phyloP scores from a whole-genome alignment of 371 early-diverging fungal species.

The Chytridium lagenaria region DNA sequence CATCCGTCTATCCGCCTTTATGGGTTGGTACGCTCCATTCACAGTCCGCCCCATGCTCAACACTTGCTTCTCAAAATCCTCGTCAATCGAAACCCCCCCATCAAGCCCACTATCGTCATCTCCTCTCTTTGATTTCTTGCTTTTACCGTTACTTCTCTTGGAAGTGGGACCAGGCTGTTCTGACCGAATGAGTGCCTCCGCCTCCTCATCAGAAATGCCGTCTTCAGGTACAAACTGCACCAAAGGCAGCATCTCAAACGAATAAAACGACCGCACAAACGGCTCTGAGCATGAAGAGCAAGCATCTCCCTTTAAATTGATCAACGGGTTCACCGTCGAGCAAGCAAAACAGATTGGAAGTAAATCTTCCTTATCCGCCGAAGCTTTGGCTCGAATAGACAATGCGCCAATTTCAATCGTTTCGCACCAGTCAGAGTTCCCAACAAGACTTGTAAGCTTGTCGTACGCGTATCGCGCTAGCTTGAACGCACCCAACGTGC shows the following conservation, averaged over 20 bases:
- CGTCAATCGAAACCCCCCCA: not conserved
- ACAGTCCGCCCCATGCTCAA: constrained; percentile 29
- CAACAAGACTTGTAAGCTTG: constrained; percentile 38
- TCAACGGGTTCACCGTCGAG: constrained; percentile 45
- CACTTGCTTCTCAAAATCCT: constrained; percentile 40
- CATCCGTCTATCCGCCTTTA: constrained; percentile 14
- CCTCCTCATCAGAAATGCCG: constrained; percentile 51
- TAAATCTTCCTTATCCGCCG: constrained; percentile 48
- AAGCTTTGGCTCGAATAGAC: constrained; percentile 46
- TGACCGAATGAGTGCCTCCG: constrained; percentile 37
- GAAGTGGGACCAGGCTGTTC: constrained; percentile 25
- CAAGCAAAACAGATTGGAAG: constrained; percentile 51
- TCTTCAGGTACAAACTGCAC: constrained; percentile 52
- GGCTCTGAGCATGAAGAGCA: constrained; percentile 55
- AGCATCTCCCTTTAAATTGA: constrained; percentile 41
- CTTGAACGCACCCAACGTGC: constrained; percentile 49
- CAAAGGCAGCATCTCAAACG: constrained; percentile 59
- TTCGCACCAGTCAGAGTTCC: constrained; percentile 53
- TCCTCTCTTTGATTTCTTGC: constrained; percentile 9
- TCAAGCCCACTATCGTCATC: no score
- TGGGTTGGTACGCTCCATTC: constrained; percentile 24
- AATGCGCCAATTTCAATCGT: constrained; percentile 51
- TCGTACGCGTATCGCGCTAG: constrained; percentile 52
- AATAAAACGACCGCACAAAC: constrained; percentile 54
- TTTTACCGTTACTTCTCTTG: not conserved